Evolutionary conservation across 2,329 filamentous ascomycete genomes (phyloP), one percentile per base, ranked within the genome.

Genomic region (Fonsecaea pedrosoi): DNA sequence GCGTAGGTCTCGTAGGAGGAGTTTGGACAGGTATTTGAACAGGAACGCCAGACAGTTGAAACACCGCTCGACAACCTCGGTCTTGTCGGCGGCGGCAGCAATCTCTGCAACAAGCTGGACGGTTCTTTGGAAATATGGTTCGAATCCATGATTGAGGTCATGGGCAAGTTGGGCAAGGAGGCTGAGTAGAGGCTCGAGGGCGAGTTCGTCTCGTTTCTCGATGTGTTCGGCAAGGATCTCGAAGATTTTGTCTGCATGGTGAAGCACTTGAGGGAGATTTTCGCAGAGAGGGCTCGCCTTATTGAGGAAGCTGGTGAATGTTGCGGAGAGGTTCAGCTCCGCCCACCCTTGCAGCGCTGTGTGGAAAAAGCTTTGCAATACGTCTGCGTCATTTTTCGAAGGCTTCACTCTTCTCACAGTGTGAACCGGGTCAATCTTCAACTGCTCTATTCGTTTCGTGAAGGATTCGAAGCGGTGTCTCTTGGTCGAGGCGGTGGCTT

Each of bases 11-110:
- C 92, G 90, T 0, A 95, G 91, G 25, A 99, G 80, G 0, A 98
- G 85, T 70, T 92, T 89, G 1, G 93, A 96, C 4, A 99, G 86
- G 75, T 98, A 98, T 77, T 99, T 99, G 86, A 99, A 97, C 48
- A 98, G 84, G 84, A 96, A 99, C 54, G 95, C 93, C 64, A 99
- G 83, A 73, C 92, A 94, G 12, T 90, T 92, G 80, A 99, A 99
- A 59, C 92, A 94, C 94, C 94, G 98, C 80, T 99, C 95, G 59
- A 98, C 92, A n/a, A 96, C 93, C 70, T 94, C 92, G 32, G 92
- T 89, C 74, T 92, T 90, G 64, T 91, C 85, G 61, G 92, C 88
- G 73, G 88, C 90, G 62, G 89, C 89, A 10, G 93, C 94, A 70
- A 98, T 86, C 15, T 88, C 87, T 45, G 92, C 87, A 62, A 99